A percentile compares a stretch with the other conserved stretches of the same genome.
Evolutionary conservation across 805 yeast species (phyloP).

Genomic region (Saccharomycopsis sp.): DNA sequence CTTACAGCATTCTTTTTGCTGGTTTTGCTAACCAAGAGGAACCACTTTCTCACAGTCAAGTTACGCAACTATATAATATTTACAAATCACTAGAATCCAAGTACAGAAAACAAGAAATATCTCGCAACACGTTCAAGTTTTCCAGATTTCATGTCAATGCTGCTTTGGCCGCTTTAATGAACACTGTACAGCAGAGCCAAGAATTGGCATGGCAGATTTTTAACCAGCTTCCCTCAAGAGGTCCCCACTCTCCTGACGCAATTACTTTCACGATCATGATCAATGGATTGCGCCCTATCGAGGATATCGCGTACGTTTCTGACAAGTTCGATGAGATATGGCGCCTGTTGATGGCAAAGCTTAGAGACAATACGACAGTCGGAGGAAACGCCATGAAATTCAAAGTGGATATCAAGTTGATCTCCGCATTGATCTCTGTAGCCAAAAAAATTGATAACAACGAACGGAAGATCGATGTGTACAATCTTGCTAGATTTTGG

Average conservation of each 20-base stretch:
- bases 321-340: not conserved
- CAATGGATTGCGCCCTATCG: slow-evolving; percentile 21
- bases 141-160: slow-evolving; percentile 41
- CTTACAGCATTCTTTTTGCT: slow-evolving; percentile 40
- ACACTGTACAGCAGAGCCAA: slow-evolving; percentile 30
- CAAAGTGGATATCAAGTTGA: slow-evolving; percentile 3
- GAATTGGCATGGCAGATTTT: slow-evolving; percentile 34
- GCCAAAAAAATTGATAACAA: not conserved
- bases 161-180: slow-evolving; percentile 38
- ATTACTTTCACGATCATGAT: slow-evolving; percentile 29
- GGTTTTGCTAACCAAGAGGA: slow-evolving; percentile 35
- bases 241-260: slow-evolving; percentile 28
- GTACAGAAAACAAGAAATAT: slow-evolving; percentile 21
- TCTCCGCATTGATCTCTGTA: not conserved
- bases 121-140: slow-evolving; percentile 22
- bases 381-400: slow-evolving; percentile 1
- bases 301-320: not conserved
- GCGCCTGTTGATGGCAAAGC: not conserved
- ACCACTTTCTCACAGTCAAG: slow-evolving; percentile 31
- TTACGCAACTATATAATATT: slow-evolving; percentile 26
- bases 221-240: slow-evolving; percentile 25
- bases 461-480: not conserved
- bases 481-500: slow-evolving; percentile 1
- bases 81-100: slow-evolving; percentile 7
- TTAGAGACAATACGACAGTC: not conserved